Evolutionary conservation across 257 asterid genomes (phyloP).

Genomic region (Knoxia roxburghii): DNA sequence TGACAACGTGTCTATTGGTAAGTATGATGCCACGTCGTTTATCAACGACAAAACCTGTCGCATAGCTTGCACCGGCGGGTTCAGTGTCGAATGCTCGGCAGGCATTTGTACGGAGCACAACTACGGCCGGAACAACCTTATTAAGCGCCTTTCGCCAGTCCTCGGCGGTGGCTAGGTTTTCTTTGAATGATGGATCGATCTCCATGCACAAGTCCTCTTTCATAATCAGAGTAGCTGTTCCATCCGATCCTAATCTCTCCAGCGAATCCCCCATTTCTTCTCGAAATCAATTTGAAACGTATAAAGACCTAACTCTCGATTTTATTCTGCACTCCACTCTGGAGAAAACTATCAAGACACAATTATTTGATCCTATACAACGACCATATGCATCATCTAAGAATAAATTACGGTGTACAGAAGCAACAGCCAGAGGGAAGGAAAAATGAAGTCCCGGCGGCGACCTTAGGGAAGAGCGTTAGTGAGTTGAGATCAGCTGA

Average conservation of each 20-base stretch:
- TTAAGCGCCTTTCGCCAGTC: slow-evolving; percentile 90
- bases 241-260: slow-evolving; percentile 76
- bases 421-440: too few species aligned
- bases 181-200: slow-evolving; percentile 78
- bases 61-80: slow-evolving; percentile 88
- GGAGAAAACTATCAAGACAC: neutral
- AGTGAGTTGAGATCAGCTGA: too few species aligned
- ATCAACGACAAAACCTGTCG: slow-evolving; percentile 90
- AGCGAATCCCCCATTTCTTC: slow-evolving; percentile 23
- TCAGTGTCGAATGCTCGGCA: slow-evolving; percentile 94
- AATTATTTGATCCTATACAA: too few species aligned
- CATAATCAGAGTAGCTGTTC: slow-evolving; percentile 60
- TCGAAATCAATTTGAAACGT: neutral
- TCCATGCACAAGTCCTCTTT: slow-evolving; percentile 86
- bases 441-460: too few species aligned
- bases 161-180: slow-evolving; percentile 66
- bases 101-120: slow-evolving; percentile 91
- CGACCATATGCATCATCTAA: too few species aligned
- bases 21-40: slow-evolving; percentile 89
- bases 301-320: slow-evolving; percentile 4
- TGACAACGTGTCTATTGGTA: slow-evolving; percentile 91
- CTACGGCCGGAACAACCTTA: slow-evolving; percentile 91
- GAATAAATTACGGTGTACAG: too few species aligned
- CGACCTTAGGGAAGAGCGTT: too few species aligned
- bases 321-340: neutral